Conservation (phyloP, 768 basidiomycete genomes). For the Boletus speciosus region DNA sequence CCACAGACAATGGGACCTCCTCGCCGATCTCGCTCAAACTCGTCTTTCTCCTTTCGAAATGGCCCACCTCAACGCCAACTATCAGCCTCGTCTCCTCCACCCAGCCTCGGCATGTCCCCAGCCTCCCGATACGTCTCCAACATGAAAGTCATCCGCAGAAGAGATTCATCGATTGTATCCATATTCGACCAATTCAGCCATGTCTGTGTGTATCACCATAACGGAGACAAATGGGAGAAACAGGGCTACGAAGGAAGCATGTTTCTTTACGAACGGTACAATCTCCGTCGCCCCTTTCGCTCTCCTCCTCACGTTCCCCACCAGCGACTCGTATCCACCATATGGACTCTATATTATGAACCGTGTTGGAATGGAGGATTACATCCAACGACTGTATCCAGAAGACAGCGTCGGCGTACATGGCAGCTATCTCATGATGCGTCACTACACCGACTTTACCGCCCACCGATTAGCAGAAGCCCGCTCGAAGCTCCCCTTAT, state of each 20-base stretch:
- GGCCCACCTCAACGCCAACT: background rate
- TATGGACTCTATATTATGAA: slow-evolving; percentile 87
- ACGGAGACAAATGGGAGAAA: slow-evolving; percentile 76
- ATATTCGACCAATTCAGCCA: slow-evolving; percentile 89
- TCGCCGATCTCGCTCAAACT: slow-evolving; percentile 32
- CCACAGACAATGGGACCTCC: slow-evolving; percentile 2
- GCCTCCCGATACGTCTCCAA: slow-evolving; percentile 69
- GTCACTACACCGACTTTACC: slow-evolving; percentile 70
- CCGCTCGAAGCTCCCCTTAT: slow-evolving; percentile 25
- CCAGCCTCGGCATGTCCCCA: slow-evolving; percentile 52
- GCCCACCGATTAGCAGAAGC: slow-evolving; percentile 39
- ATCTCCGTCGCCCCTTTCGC: background rate
- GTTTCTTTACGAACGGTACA: slow-evolving; percentile 81
- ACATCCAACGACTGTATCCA: slow-evolving; percentile 68
- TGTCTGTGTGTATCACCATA: slow-evolving; percentile 77
- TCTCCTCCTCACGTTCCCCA: slow-evolving; percentile 1
- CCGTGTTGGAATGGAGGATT: slow-evolving; percentile 75
- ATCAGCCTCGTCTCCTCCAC: slow-evolving; percentile 1
- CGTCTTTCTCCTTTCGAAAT: slow-evolving; percentile 21
- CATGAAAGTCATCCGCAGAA: slow-evolving; percentile 73
- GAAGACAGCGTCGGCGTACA: slow-evolving; percentile 66
- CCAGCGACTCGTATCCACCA: slow-evolving; percentile 70
- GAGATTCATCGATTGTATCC: slow-evolving; percentile 74
- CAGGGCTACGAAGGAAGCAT: slow-evolving; percentile 84
- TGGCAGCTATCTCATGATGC: slow-evolving; percentile 68